Percentiles rank a stretch among this genome's conserved stretches.
Conservation (phyloP, 2,329 filamentous ascomycete genomes). For the Colletotrichum horii region DNA sequence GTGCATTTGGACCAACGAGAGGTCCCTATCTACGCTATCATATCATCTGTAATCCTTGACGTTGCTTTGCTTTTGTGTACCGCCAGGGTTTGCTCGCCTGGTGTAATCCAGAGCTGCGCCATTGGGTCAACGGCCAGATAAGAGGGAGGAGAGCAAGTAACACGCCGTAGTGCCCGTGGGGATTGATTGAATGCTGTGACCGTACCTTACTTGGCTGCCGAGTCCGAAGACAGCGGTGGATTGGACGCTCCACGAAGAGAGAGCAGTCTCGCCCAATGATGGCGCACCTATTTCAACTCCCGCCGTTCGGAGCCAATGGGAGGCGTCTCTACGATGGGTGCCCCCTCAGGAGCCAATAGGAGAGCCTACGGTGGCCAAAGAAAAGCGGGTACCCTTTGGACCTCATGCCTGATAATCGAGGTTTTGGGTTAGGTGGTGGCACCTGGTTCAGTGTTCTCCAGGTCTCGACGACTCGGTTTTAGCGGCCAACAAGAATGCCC, state of each 20-base stretch:
- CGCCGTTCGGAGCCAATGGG: constrained; percentile 7
- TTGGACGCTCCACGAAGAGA: neutral
- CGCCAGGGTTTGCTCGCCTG: neutral
- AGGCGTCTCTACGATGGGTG: neutral
- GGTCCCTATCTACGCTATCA: constrained; percentile 11
- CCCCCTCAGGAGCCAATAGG: neutral
- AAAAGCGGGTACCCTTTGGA: neutral
- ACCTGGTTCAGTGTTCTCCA: neutral
- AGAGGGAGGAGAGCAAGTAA: neutral
- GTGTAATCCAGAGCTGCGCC: neutral
- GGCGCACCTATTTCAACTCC: constrained; percentile 6
- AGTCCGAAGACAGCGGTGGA: neutral
- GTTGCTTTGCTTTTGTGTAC: neutral
- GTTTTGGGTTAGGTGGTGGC: neutral
- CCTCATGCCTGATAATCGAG: constrained; percentile 1
- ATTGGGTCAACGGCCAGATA: neutral
- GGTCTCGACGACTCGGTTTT: neutral
- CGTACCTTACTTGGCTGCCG: neutral
- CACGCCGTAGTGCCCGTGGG: neutral
- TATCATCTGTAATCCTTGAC: neutral
- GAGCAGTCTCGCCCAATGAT: constrained; percentile 6
- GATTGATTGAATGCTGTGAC: neutral
- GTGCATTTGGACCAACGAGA: neutral
- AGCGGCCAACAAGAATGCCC: neutral
- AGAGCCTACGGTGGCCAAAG: neutral